Percentiles rank a stretch among this genome's conserved stretches.
Conservation (phyloP, 164 flowering plant species). For the Chimonanthus praecox region DNA sequence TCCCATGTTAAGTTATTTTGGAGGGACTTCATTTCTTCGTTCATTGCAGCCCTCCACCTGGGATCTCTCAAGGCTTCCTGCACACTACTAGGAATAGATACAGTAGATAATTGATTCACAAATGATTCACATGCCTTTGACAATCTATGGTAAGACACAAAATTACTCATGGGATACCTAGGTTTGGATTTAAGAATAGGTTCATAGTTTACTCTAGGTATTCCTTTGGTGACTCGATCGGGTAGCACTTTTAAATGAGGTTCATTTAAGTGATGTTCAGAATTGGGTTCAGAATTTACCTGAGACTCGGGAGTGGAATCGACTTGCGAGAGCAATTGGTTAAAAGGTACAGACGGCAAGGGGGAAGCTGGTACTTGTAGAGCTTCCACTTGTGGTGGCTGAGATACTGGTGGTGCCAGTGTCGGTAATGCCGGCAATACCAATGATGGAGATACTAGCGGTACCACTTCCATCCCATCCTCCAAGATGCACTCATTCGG, state of each 20-base stretch:
- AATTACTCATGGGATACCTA: constrained; percentile 3
- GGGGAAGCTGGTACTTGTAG: background rate
- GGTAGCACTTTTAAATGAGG: no score
- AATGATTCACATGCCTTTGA: background rate
- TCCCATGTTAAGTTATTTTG: background rate
- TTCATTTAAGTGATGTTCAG: no score
- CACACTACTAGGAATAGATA: no score
- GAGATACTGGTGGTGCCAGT: background rate
- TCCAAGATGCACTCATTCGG: background rate
- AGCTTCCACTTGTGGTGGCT: background rate
- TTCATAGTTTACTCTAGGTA: background rate
- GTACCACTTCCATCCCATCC: background rate
- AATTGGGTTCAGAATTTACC: no score
- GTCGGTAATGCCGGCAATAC: no score
- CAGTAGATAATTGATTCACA: no score
- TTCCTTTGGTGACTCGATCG: background rate
- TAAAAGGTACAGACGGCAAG: background rate
- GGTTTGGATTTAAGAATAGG: constrained; percentile 4
- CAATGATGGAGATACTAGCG: background rate
- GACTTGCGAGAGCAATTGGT: no score
- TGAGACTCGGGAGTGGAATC: no score
- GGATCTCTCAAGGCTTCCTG: no score
- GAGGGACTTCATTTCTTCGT: background rate
- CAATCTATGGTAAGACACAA: constrained; percentile 4
- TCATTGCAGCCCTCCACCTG: background rate